Conservation (phyloP, 2,329 filamentous ascomycete species). For the Fusarium cyanostomum region DNA sequence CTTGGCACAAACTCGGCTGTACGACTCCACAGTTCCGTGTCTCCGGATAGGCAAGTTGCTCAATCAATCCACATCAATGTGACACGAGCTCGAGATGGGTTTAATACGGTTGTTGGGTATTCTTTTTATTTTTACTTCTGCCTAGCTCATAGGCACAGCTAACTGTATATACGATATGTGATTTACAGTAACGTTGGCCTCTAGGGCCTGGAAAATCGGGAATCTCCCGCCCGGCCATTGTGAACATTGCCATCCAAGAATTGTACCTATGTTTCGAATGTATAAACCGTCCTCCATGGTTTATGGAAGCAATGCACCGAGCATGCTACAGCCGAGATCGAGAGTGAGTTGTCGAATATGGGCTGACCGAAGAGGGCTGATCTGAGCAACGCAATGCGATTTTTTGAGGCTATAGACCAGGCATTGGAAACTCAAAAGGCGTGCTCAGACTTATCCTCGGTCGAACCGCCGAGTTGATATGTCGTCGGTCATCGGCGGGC, state of each 20-base stretch:
- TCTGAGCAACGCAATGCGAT: neutral
- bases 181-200: conserved; percentile 16
- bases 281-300: neutral
- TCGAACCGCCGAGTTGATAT: neutral
- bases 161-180: neutral
- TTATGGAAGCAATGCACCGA: neutral
- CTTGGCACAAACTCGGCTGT: neutral
- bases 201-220: conserved; percentile 5
- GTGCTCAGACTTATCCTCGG: neutral
- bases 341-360: neutral
- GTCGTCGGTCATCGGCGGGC: conserved; percentile 39
- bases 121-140: neutral
- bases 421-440: neutral
- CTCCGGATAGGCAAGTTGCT: neutral
- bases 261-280: neutral
- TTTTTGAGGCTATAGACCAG: neutral
- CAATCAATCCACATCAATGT: neutral
- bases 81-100: neutral
- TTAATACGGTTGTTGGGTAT: neutral
- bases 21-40: conserved; percentile 7
- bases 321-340: neutral
- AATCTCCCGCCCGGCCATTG: neutral
- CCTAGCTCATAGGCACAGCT: neutral
- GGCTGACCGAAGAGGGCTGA: neutral
- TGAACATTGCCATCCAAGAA: neutral